phyloP scores from a whole-genome alignment of 1,284 basidiomycete genomes.

The Sporisorium exsertum region DNA sequence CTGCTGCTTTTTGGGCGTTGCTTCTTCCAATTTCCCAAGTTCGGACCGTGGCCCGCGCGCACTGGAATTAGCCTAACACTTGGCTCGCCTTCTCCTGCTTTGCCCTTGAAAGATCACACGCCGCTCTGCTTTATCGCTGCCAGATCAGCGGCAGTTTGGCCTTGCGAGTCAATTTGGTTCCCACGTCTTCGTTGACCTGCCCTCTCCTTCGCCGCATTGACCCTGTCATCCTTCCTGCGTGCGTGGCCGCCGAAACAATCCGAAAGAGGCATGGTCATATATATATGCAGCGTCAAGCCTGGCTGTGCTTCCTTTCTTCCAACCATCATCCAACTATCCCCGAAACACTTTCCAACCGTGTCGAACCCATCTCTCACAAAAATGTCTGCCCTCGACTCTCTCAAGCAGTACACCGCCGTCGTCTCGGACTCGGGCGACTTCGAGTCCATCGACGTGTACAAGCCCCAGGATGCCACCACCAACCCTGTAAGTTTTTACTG shows the following conservation, averaged over 20 bases:
- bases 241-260: no score
- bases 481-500: conserved; percentile 62
- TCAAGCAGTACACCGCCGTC: conserved; percentile 68
- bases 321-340: no score
- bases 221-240: no score
- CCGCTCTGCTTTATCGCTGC: conserved; percentile 8
- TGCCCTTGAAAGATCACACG: not conserved
- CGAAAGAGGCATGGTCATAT: no score
- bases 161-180: not conserved
- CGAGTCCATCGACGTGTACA: conserved; percentile 68
- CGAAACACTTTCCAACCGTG: conserved; percentile 4
- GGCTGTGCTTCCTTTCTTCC: no score
- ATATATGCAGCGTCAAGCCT: no score
- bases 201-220: no score
- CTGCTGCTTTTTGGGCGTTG: conserved; percentile 1
- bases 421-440: conserved; percentile 69
- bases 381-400: conserved; percentile 64
- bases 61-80: not conserved
- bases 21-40: conserved; percentile 3
- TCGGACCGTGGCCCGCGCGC: conserved; percentile 43
- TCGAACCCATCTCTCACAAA: conserved; percentile 3
- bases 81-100: not conserved
- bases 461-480: conserved; percentile 69
- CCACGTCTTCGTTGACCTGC: not conserved
- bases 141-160: conserved; percentile 18